phyloP scores from a whole-genome alignment of 306 rosid genomes.

The Vigna nakashimae region DNA sequence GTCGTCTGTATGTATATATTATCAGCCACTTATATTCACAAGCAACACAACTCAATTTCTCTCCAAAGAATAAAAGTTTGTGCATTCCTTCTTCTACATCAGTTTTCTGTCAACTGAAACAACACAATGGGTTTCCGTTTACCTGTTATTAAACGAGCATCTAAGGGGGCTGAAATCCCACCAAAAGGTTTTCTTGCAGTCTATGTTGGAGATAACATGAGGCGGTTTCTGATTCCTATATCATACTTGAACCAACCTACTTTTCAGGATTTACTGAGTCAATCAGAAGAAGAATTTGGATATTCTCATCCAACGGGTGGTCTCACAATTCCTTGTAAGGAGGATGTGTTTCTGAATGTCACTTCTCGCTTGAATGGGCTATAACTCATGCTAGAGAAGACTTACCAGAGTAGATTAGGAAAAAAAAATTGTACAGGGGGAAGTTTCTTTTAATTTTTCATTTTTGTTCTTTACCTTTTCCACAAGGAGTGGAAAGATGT shows the following conservation, averaged over 20 bases:
- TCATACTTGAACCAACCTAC: slow-evolving; percentile 15
- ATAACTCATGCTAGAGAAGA: not conserved
- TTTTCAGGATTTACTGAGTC: not conserved
- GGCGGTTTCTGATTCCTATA: slow-evolving; percentile 5
- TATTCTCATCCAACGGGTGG: slow-evolving; percentile 14
- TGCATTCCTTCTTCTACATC: not conserved
- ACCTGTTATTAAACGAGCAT: not conserved
- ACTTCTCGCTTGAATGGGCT: slow-evolving; percentile 14
- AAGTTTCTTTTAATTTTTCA: too few species aligned
- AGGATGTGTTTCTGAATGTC: not conserved
- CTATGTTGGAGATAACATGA: not conserved
- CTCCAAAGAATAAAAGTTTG: not conserved
- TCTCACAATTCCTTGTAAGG: not conserved
- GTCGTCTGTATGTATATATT: not conserved
- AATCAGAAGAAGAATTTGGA: slow-evolving; percentile 21
- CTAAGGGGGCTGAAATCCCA: not conserved
- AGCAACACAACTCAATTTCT: not conserved
- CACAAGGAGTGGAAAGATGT: too few species aligned
- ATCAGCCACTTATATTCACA: not conserved
- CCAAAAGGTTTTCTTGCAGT: not conserved
- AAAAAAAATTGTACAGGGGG: not conserved
- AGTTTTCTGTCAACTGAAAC: not conserved
- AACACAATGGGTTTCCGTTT: slow-evolving; percentile 31
- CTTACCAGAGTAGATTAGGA: not conserved
- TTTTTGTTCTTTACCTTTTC: not conserved